Conservation (phyloP, 2,329 filamentous ascomycete species). For the Bretziella fagacearum region DNA sequence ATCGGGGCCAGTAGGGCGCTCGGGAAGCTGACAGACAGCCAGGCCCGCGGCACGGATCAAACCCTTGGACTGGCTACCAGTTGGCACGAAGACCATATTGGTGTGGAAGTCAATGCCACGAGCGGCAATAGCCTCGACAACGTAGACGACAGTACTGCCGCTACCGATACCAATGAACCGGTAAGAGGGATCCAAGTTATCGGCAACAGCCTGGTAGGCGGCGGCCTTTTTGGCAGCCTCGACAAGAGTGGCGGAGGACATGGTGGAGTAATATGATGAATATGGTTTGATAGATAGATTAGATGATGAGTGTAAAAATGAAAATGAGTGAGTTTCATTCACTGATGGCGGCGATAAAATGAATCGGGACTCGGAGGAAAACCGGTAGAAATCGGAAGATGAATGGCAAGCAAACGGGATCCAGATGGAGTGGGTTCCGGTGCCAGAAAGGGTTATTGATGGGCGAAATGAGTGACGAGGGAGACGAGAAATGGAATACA, state of each 20-base stretch:
- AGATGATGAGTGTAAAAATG: constrained; percentile 2
- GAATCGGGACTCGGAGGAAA: not conserved
- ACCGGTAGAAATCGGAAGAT: too few relatives aligned
- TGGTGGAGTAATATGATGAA: constrained; percentile 15
- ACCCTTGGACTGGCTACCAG: constrained; percentile 77
- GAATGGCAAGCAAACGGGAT: too few relatives aligned
- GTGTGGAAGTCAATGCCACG: constrained; percentile 37
- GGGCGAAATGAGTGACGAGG: not conserved
- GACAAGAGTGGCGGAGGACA: constrained; percentile 30
- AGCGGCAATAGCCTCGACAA: constrained; percentile 61
- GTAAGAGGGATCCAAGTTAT: constrained; percentile 48
- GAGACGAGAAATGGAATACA: too few relatives aligned
- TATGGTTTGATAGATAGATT: not conserved
- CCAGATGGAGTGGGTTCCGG: too few relatives aligned
- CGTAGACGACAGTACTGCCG: constrained; percentile 67
- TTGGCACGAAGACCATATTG: constrained; percentile 74
- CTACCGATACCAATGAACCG: constrained; percentile 63
- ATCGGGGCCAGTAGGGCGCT: constrained; percentile 41
- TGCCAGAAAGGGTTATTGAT: too few relatives aligned
- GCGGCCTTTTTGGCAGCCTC: constrained; percentile 62
- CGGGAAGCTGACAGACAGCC: constrained; percentile 59
- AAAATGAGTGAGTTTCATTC: not conserved
- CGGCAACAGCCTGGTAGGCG: constrained; percentile 54
- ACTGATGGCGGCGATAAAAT: not conserved
- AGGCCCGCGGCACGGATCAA: constrained; percentile 69